Conservation (phyloP, 257 asterid species). For the Solanum ossicruentum region DNA sequence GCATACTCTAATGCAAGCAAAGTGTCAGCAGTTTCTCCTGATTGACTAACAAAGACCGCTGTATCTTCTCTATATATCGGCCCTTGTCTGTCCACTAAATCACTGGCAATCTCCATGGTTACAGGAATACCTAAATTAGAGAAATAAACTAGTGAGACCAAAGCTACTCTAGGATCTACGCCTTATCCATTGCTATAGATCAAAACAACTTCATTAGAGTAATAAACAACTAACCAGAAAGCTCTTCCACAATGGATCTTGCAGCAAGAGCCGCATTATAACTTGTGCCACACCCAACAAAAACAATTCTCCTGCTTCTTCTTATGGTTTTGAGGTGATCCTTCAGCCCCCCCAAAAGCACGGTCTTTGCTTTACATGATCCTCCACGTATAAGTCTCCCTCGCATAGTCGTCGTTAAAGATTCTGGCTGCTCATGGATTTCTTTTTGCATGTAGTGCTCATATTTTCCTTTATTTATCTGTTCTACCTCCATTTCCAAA, state of each 20-base stretch:
- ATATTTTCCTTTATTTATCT: slow-evolving; percentile 87
- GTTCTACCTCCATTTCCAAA: slow-evolving; percentile 97
- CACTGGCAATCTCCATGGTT: slow-evolving; percentile 97
- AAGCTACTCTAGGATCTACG: neutral
- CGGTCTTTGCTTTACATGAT: slow-evolving; percentile 73
- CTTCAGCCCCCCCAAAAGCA: slow-evolving; percentile 90
- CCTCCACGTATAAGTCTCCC: slow-evolving; percentile 97
- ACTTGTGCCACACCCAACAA: slow-evolving; percentile 96
- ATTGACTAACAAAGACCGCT: slow-evolving; percentile 88
- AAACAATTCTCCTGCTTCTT: slow-evolving; percentile 90
- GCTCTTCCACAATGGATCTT: slow-evolving; percentile 89
- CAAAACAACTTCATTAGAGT: neutral
- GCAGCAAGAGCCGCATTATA: slow-evolving; percentile 97
- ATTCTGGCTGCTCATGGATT: slow-evolving; percentile 95
- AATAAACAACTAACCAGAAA: slow-evolving; percentile 51
- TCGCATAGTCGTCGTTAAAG: slow-evolving; percentile 89
- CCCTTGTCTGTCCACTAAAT: slow-evolving; percentile 92
- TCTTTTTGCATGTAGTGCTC: slow-evolving; percentile 99
- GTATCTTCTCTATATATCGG: slow-evolving; percentile 97
- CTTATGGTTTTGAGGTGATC: slow-evolving; percentile 91
- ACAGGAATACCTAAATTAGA: slow-evolving; percentile 68
- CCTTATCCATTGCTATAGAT: neutral
- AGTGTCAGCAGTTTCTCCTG: slow-evolving; percentile 98
- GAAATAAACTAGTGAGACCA: neutral
- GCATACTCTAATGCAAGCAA: slow-evolving; percentile 92